Evolutionary conservation across 2,329 filamentous ascomycete species (phyloP), one percentile per base, ranked within the genome.

Genomic region (Didymella pomorum): DNA sequence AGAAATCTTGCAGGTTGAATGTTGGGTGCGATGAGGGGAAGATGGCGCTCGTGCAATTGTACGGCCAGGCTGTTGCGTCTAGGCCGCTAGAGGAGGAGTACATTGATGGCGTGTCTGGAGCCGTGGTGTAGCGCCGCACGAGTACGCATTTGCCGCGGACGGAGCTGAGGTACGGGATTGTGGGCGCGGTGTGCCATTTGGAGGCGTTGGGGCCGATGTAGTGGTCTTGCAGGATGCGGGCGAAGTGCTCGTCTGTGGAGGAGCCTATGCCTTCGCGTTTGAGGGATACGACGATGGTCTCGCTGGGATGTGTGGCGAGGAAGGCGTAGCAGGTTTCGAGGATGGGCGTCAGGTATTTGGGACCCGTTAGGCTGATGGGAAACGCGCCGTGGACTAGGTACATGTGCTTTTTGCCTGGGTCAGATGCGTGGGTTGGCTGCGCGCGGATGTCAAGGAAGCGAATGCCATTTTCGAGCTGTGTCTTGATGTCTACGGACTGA

Each of bases 391-490:
- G 95, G 4, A 98, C 94, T 28, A 99, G 90, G 52, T 88, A 81
- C 16, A 98, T 84, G 39, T 86, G 84, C 72, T 92, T 87, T 64
- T 86, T 85, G 61, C 82, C 81, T 0, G 79, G 74, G 52, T 89
- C 82, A 1, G 84, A 80, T 1, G 86, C 82, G 51, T 81, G 81
- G 28, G 83, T 81, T 1, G 87, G 87, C 68, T 90, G 88, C 1
- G 97, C 90, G 50, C 95, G 88, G 62, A 99, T 86, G 75, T 99
- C 95, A 66, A 99, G 88, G 82, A 97, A 98, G 50, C 95, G 92
- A 44, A 98, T 90, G 26, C 95, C 95, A 74, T 97, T 94, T 56
- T 88, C 83, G 26, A 99, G 86, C 78, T 99, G 95, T 52, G 89
- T 86, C 47, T 83, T 82, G 5, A 96, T 84, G 60, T 86, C 82